Base-by-base conservation (phyloP, 2,329 filamentous ascomycete species). In the Curvularia hawaiiensis region DNA sequence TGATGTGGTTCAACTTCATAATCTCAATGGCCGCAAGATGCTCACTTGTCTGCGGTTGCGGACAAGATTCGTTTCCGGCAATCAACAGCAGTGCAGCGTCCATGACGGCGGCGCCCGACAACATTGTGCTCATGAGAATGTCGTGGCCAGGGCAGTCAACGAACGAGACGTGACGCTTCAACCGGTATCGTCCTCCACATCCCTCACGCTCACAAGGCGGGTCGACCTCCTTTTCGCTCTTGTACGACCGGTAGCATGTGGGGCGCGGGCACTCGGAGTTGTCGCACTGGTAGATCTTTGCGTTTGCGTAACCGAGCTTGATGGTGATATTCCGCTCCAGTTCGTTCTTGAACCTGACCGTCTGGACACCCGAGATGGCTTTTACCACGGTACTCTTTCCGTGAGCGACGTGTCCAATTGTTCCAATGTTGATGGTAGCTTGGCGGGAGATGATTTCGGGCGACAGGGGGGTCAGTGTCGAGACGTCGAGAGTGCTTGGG, bases 121-220 rank as follows among this genome's bases (percentile, higher is more conserved):
- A 89, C 95, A 99, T 99, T 72, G 95, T 99, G 81, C 94, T 98
- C 95, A 99, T 99, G 78, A 99, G 93, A 92, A 99, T 99, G 82
- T 99, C 95, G 91, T 99, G 95, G 79, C 95, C 95, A 56, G 95
- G 95, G 84, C 95, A 98, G 80, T 98, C 95, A 68, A 98, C 95
- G 78, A 98, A 99, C 16, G 91, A 94, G 66, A 76, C 70, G 52
- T 69, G 61, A 33, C 60, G 88, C 72, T 96, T 81, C 73, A 99
- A 82, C 74, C 91, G 84, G 82, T 98, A 99, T 73, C 84, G 94
- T 58, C 95, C 95, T 57, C 80, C 81, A 75, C 95, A 99, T 67
- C 93, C 94, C 63, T 97, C 91, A 67, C 95, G 87, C 83, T 99
- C 95, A 74, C 95, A 99, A 44, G 92, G 89, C 65, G 95, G 95